A percentile compares a stretch with the other conserved stretches of the same genome.
phyloP scores from a whole-genome alignment of 345 rosid species.

The Eucalyptus albens region DNA sequence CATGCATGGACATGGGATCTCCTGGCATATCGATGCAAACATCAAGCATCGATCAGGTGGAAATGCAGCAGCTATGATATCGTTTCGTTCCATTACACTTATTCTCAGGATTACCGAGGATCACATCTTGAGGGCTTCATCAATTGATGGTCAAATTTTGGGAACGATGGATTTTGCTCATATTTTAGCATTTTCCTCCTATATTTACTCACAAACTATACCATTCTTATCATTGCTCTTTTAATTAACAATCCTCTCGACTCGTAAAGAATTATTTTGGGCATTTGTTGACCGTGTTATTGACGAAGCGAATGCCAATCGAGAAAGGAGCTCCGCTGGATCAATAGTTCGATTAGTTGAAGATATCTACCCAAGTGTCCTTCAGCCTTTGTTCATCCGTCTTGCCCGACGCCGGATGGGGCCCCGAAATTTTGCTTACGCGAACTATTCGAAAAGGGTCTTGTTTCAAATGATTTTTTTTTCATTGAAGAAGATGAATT shows the following conservation, averaged over 20 bases:
- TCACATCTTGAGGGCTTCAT: background rate
- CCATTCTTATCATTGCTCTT: background rate
- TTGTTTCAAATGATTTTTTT: background rate
- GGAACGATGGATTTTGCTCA: background rate
- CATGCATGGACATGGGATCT: background rate
- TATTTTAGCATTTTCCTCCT: background rate
- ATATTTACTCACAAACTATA: background rate
- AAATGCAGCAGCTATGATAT: background rate
- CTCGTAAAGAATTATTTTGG: background rate
- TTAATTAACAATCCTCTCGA: background rate
- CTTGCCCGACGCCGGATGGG: background rate
- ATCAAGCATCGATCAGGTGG: background rate
- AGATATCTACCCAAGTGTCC: background rate
- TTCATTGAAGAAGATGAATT: background rate
- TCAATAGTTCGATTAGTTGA: background rate
- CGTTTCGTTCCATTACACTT: background rate
- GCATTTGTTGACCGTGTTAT: background rate
- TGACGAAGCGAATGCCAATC: background rate
- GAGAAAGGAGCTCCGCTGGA: background rate
- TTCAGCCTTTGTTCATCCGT: background rate
- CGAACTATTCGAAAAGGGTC: background rate
- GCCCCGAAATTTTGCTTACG: background rate
- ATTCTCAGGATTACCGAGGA: background rate
- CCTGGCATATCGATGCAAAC: background rate
- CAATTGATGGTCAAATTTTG: background rate